These are phyloP conservation scores for Remersonia thermophila DNA, from an alignment of 2,329 filamentous ascomycete species.

Conservation along the genomic window DNA sequence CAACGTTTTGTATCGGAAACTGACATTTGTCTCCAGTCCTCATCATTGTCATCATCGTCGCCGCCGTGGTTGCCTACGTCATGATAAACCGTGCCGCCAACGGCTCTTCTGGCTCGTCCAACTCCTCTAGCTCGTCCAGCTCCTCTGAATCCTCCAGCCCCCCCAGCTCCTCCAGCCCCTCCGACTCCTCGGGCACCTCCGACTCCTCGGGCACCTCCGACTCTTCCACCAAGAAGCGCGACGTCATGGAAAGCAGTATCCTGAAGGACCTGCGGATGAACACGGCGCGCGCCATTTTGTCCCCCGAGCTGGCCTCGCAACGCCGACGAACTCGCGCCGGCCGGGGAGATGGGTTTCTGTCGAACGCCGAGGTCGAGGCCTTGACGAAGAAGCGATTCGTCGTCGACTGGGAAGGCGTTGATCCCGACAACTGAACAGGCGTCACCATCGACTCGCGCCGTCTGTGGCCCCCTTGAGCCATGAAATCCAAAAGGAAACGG, in stretches of 20 bases:
- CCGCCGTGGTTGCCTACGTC: constrained; percentile 38
- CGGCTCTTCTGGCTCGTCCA: constrained; percentile 13
- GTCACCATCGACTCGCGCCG: too few species aligned
- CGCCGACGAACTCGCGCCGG: background rate
- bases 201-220: too few species aligned
- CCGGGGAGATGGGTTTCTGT: too few species aligned
- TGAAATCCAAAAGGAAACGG: too few species aligned
- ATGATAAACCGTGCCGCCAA: constrained; percentile 25
- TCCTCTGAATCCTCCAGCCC: too few species aligned
- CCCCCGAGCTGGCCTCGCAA: constrained; percentile 12
- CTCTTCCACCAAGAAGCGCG: constrained; percentile 11
- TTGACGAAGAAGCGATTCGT: constrained; percentile 8
- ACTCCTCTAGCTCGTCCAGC: too few species aligned
- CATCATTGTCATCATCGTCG: constrained; percentile 40
- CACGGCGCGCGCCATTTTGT: constrained; percentile 14
- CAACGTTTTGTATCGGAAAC: constrained; percentile 1
- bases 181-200: too few species aligned
- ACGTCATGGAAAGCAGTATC: constrained; percentile 9
- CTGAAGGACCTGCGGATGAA: constrained; percentile 19
- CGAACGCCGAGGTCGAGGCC: background rate
- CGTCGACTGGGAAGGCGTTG: constrained; percentile 7
- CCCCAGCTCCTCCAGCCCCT: too few species aligned
- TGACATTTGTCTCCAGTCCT: constrained; percentile 26
- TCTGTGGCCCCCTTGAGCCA: too few species aligned
- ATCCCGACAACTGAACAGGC: too few species aligned